Percentiles rank a stretch among this genome's conserved stretches.
Conservation (phyloP, 257 asterid genomes). For the Rauvolfia tetraphylla region DNA sequence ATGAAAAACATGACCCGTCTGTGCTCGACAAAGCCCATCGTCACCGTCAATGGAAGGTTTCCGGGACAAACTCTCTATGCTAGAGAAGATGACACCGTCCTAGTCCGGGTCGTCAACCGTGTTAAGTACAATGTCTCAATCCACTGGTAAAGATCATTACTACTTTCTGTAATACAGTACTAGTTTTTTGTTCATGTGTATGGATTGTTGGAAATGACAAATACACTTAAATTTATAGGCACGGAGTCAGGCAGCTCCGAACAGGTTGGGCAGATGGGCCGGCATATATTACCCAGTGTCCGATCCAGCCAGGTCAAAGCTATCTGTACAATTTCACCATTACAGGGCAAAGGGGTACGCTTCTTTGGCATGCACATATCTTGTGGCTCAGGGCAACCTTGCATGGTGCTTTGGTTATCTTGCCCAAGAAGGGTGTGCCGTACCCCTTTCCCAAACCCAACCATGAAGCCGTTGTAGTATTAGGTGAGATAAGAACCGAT, state of each 20-base stretch:
- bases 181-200: too few relatives aligned
- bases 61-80: constrained; percentile 92
- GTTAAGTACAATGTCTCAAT: constrained; percentile 79
- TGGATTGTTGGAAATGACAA: too few relatives aligned
- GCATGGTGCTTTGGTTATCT: constrained; percentile 79
- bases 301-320: constrained; percentile 70
- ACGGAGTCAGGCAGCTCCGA: constrained; percentile 75
- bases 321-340: constrained; percentile 74
- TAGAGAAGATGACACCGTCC: constrained; percentile 66
- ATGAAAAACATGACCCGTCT: constrained; percentile 50
- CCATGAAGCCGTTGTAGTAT: constrained; percentile 59
- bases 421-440: constrained; percentile 81
- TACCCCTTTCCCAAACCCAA: constrained; percentile 91
- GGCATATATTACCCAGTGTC: constrained; percentile 90
- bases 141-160: constrained; percentile 56
- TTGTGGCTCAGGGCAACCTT: constrained; percentile 78
- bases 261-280: constrained; percentile 99
- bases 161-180: too few relatives aligned
- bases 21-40: constrained; percentile 68
- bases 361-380: constrained; percentile 86
- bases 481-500: constrained; percentile 33
- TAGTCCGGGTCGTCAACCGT: constrained; percentile 66
- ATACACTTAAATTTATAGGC: constrained; percentile 37
- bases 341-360: constrained; percentile 91
- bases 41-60: constrained; percentile 65